Evolutionary conservation across 345 rosid species (phyloP).

Genomic region (Rhodomyrtus tomentosa): DNA sequence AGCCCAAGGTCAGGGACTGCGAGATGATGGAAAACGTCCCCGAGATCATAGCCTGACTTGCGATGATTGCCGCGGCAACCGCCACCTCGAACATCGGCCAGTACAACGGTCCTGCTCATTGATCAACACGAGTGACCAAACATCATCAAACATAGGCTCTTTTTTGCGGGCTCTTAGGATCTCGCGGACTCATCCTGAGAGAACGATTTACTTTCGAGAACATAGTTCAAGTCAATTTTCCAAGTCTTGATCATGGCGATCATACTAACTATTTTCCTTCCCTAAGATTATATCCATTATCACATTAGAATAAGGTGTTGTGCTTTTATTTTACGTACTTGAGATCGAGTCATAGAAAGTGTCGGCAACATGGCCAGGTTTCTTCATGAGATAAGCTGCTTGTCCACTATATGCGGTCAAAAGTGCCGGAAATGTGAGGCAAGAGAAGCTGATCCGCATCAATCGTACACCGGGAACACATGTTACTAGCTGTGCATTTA

Average conservation of each 20-base stretch:
- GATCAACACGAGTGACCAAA: background rate
- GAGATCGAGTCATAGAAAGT: background rate
- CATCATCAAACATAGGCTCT: background rate
- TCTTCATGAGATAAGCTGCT: background rate
- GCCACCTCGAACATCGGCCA: slow-evolving; percentile 79
- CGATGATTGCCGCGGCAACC: slow-evolving; percentile 58
- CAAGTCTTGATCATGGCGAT: background rate
- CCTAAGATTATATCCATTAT: slow-evolving; percentile 27
- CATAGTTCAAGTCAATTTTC: background rate
- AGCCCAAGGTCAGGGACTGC: slow-evolving; percentile 53
- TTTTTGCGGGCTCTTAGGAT: background rate
- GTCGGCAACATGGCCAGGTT: background rate
- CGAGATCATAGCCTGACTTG: slow-evolving; percentile 86
- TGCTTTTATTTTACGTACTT: background rate
- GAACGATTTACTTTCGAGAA: background rate
- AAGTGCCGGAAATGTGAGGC: background rate
- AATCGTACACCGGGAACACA: too few species aligned
- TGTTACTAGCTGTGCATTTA: too few species aligned
- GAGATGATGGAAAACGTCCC: slow-evolving; percentile 55
- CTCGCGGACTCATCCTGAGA: background rate
- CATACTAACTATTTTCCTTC: slow-evolving; percentile 53
- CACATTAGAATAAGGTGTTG: slow-evolving; percentile 25
- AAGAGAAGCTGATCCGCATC: slow-evolving; percentile 63
- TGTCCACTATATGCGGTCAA: slow-evolving; percentile 1
- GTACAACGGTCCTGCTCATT: slow-evolving; percentile 39